Conservation (phyloP, 169 alveolate species). For the Plasmodium billcollinsi region DNA sequence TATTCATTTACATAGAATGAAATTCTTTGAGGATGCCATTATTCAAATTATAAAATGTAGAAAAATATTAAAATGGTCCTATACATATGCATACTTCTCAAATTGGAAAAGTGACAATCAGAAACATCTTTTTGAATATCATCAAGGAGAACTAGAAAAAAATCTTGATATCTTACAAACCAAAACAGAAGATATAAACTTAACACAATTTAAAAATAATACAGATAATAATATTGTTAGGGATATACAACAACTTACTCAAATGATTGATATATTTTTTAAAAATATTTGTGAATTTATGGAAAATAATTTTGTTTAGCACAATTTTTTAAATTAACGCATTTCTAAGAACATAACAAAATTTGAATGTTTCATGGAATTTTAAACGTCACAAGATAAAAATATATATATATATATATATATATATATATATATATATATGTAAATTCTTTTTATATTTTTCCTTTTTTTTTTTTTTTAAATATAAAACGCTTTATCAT, state of each 20-base stretch:
- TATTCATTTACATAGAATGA: conserved; percentile 9
- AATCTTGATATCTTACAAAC: conserved; percentile 49
- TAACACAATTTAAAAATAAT: conserved; percentile 27
- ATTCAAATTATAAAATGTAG: conserved; percentile 61
- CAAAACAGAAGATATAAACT: conserved; percentile 51
- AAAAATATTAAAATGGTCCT: conserved; percentile 64
- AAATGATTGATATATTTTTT: conserved; percentile 25
- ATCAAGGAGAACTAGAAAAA: conserved; percentile 70
- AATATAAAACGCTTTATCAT: too few species aligned
- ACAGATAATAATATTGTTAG: conserved; percentile 20
- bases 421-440: conserved; percentile 7
- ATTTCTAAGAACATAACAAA: background rate
- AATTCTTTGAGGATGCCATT: conserved; percentile 33
- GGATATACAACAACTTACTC: conserved; percentile 24
- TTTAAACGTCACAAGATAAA: too few species aligned
- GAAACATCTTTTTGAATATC: conserved; percentile 52
- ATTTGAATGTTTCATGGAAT: too few species aligned
- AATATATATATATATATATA: conserved; percentile 3
- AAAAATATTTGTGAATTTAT: conserved; percentile 32
- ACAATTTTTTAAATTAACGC: background rate
- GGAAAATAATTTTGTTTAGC: conserved; percentile 10
- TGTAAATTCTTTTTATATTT: background rate
- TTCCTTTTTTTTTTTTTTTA: too few species aligned
- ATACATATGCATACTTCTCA: conserved; percentile 52
- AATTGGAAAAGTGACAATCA: conserved; percentile 43